phyloP scores from a whole-genome alignment of 768 basidiomycete genomes.

The Tricholoma matsutake region DNA sequence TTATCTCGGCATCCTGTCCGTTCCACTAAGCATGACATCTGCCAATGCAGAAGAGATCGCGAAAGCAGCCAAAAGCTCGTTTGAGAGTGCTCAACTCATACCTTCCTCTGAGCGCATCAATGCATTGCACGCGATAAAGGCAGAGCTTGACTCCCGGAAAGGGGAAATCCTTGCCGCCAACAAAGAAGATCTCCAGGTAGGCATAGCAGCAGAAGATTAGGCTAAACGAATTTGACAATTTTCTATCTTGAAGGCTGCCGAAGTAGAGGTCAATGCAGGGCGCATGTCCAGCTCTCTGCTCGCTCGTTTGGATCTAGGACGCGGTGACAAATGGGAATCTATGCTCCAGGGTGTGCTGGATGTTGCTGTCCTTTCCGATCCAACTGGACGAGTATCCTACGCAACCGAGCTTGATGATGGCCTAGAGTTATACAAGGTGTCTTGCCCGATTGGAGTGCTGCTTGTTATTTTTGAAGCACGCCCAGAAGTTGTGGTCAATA shows the following conservation, averaged over 20 bases:
- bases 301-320: conserved; percentile 79
- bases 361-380: conserved; percentile 82
- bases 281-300: conserved; percentile 80
- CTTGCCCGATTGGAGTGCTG: conserved; percentile 94
- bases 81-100: conserved; percentile 84
- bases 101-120: conserved; percentile 60
- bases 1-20: background rate
- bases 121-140: conserved; percentile 69
- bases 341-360: conserved; percentile 91
- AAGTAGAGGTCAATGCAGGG: conserved; percentile 74
- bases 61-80: conserved; percentile 74
- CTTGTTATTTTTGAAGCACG: conserved; percentile 97
- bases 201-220: conserved; percentile 8
- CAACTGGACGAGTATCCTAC: conserved; percentile 83
- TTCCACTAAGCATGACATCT: conserved; percentile 16
- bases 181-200: conserved; percentile 71
- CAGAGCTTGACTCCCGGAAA: conserved; percentile 62
- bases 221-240: background rate
- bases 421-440: conserved; percentile 88
- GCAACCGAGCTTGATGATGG: conserved; percentile 86
- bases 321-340: conserved; percentile 86
- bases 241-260: conserved; percentile 58
- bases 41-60: conserved; percentile 60
- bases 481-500: conserved; percentile 97
- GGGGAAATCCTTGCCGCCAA: conserved; percentile 79